A percentile compares a stretch with the other conserved stretches of the same genome.
Evolutionary conservation across 805 yeast genomes (phyloP).

Genomic region (Starmerella kuoi): DNA sequence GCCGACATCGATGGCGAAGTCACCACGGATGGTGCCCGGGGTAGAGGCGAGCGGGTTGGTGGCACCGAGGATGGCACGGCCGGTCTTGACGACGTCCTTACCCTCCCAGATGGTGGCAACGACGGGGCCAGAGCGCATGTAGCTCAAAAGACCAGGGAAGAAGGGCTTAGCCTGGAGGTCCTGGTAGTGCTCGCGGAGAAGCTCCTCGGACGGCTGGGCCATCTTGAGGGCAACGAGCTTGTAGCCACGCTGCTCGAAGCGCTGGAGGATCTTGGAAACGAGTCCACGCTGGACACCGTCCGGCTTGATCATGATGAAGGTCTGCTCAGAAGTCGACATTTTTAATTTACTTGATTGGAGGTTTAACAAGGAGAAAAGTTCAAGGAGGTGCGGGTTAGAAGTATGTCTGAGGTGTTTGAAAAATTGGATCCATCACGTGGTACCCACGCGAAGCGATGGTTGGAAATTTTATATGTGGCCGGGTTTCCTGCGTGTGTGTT

Average conservation of each 20-base stretch:
- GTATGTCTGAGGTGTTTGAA: neutral
- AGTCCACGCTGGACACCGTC: conserved; percentile 99
- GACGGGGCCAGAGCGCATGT: conserved; percentile 98
- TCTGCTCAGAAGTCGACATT: conserved; percentile 25
- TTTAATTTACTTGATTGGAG: conserved; percentile 4
- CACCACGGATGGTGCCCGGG: conserved; percentile 99
- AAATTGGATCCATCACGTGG: neutral
- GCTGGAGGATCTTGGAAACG: conserved; percentile 73
- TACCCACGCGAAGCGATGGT: no score
- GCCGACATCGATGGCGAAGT: conserved; percentile 96
- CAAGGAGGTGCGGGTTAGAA: neutral
- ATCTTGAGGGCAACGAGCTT: conserved; percentile 93
- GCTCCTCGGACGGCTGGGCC: conserved; percentile 70
- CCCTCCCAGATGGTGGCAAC: conserved; percentile 99
- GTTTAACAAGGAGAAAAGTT: neutral
- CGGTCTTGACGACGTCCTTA: conserved; percentile 97
- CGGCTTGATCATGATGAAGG: conserved; percentile 43
- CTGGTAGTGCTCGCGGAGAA: conserved; percentile 86
- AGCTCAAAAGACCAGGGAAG: conserved; percentile 90
- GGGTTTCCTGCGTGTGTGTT: no score
- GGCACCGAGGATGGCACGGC: conserved; percentile 95
- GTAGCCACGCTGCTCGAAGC: conserved; percentile 96
- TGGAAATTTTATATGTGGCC: no score
- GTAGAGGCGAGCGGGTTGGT: conserved; percentile 95
- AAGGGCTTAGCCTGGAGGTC: conserved; percentile 94